phyloP scores from a whole-genome alignment of 2,329 filamentous ascomycete genomes.

The Didymella lethalis region DNA sequence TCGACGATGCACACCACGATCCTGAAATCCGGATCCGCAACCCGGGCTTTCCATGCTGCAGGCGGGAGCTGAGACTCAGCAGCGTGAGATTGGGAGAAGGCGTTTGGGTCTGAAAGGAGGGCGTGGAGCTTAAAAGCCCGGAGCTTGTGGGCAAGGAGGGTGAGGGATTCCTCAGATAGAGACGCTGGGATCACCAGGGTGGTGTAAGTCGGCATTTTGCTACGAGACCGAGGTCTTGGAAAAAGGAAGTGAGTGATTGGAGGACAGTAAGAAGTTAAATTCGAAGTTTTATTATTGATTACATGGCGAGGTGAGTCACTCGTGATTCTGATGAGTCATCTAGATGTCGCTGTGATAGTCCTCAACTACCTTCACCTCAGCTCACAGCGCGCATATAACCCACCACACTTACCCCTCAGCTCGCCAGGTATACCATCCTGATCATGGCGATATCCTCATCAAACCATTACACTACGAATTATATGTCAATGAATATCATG shows the following conservation, averaged over 20 bases:
- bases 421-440: no score
- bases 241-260: neutral
- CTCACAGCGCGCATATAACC: no score
- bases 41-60: slow-evolving; percentile 6
- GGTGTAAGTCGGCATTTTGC: neutral
- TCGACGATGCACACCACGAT: slow-evolving; percentile 4
- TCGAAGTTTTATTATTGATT: neutral
- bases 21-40: slow-evolving; percentile 3
- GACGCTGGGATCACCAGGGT: neutral
- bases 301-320: neutral
- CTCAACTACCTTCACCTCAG: no score
- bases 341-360: neutral
- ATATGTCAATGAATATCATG: no score
- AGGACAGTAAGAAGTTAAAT: neutral
- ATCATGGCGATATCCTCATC: no score
- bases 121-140: slow-evolving; percentile 3
- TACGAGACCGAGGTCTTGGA: neutral
- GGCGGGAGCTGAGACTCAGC: slow-evolving; percentile 1
- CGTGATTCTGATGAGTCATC: neutral
- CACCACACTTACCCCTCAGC: no score
- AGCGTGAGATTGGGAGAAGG: slow-evolving; percentile 8
- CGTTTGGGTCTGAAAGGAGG: slow-evolving; percentile 4
- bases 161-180: neutral
- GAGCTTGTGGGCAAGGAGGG: slow-evolving; percentile 1
- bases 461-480: no score